A percentile compares a stretch with the other conserved stretches of the same genome.
phyloP scores from a whole-genome alignment of 78 protist genomes.

The Pelomyxa schiedti region DNA sequence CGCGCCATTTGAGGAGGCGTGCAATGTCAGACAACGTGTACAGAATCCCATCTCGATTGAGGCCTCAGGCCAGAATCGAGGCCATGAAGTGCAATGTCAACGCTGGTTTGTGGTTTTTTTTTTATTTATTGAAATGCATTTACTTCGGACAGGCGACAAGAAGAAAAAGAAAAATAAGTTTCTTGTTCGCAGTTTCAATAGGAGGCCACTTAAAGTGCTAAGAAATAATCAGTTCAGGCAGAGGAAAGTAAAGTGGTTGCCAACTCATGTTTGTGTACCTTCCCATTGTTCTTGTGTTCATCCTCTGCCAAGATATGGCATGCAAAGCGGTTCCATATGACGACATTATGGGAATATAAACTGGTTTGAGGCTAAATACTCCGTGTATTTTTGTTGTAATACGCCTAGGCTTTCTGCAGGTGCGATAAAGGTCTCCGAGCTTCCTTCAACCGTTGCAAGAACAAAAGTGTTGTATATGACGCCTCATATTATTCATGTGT shows the following conservation, averaged over 20 bases:
- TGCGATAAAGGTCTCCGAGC: background rate
- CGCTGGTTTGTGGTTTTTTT: background rate
- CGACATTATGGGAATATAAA: background rate
- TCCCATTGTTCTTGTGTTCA: no score
- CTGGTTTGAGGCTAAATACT: no score
- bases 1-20: constrained; percentile 63
- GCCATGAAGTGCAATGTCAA: background rate
- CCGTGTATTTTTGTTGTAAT: no score
- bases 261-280: constrained; percentile 73
- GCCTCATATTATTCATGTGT: background rate
- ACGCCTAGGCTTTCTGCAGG: background rate
- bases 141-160: background rate
- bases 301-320: background rate
- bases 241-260: constrained; percentile 51
- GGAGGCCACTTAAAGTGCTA: constrained; percentile 29
- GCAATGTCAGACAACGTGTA: constrained; percentile 57
- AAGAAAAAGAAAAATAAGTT: background rate
- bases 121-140: background rate
- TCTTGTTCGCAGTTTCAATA: constrained; percentile 8
- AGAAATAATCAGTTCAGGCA: constrained; percentile 27
- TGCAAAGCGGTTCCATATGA: background rate
- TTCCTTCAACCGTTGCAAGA: background rate
- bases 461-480: background rate
- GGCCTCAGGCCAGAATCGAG: constrained; percentile 40
- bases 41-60: constrained; percentile 38